Evolutionary conservation across 257 asterid species (phyloP).

Genomic region (Handroanthus guayacan): DNA sequence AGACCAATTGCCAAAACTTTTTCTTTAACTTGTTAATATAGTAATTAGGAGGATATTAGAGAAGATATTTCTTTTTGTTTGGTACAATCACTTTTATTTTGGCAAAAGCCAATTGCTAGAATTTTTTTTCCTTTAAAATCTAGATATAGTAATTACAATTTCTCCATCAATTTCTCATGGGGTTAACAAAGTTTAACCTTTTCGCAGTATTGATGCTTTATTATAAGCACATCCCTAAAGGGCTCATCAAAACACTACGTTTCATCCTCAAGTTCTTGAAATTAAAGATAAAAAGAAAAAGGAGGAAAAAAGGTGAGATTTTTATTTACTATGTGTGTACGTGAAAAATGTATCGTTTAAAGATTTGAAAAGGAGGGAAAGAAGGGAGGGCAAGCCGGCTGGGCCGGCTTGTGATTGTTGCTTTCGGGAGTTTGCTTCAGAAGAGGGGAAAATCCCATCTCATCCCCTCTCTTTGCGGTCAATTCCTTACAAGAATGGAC

Average conservation of each 20-base stretch:
- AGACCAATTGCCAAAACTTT: no score
- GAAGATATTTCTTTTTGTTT: no score
- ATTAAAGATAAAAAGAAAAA: neutral
- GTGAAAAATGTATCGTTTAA: constrained; percentile 30
- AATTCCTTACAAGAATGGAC: constrained; percentile 64
- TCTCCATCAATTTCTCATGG: neutral
- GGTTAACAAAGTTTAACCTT: constrained; percentile 17
- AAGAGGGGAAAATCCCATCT: constrained; percentile 41
- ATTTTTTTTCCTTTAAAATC: neutral
- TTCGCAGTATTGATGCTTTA: neutral
- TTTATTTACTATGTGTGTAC: neutral
- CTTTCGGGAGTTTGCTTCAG: constrained; percentile 71
- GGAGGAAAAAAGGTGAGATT: neutral
- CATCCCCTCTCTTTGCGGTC: constrained; percentile 72
- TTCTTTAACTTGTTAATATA: no score
- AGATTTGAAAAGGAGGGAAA: constrained; percentile 35
- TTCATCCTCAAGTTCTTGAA: constrained; percentile 32
- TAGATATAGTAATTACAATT: no score
- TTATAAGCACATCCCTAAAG: constrained; percentile 4
- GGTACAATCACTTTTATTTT: neutral
- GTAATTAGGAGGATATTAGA: no score
- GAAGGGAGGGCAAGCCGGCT: constrained; percentile 46
- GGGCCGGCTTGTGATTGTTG: constrained; percentile 41
- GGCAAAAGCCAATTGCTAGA: neutral
- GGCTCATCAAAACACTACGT: neutral